Conservation (phyloP, 768 basidiomycete genomes). For the Russula ochroleuca region DNA sequence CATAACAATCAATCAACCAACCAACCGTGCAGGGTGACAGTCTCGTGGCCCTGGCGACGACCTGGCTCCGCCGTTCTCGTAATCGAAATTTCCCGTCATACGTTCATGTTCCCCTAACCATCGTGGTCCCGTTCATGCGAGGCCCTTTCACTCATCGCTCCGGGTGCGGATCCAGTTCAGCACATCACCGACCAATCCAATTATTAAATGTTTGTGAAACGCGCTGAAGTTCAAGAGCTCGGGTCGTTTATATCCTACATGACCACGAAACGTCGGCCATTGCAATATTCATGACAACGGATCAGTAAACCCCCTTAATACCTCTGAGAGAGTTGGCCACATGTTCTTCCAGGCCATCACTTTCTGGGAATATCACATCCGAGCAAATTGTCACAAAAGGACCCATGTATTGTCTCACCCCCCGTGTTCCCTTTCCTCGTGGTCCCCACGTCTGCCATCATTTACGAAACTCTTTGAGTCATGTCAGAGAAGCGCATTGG, state of each 20-base stretch:
- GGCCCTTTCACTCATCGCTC: too few relatives aligned
- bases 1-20: too few relatives aligned
- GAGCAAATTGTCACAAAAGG: background rate
- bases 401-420: background rate
- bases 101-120: too few relatives aligned
- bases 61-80: too few relatives aligned
- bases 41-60: too few relatives aligned
- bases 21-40: too few relatives aligned
- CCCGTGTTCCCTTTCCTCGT: background rate
- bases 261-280: background rate
- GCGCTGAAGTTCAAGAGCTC: too few relatives aligned
- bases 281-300: background rate
- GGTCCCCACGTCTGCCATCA: background rate
- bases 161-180: too few relatives aligned
- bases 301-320: background rate
- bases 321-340: background rate
- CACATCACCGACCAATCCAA: too few relatives aligned
- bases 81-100: too few relatives aligned
- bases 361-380: background rate
- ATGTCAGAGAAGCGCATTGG: conserved; percentile 18
- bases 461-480: background rate
- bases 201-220: background rate
- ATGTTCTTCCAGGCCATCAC: background rate
- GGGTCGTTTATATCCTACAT: too few relatives aligned
- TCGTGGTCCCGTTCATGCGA: too few relatives aligned